Conservation (phyloP, 345 rosid species). For the Sonneratia caseolaris region DNA sequence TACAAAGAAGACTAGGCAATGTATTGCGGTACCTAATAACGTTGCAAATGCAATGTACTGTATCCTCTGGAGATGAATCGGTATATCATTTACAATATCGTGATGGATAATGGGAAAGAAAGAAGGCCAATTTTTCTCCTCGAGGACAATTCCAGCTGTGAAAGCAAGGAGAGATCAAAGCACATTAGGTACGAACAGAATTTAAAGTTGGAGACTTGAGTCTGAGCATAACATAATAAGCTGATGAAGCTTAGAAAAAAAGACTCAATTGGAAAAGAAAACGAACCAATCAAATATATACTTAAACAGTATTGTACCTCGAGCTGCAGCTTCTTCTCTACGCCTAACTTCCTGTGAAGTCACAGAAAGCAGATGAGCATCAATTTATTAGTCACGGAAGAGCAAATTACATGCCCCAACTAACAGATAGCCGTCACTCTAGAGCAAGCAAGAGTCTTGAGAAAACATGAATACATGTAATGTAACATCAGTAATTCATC, state of each 20-base stretch:
- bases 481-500: neutral
- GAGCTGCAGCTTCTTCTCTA: conserved; percentile 92
- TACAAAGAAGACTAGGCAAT: neutral
- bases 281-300: neutral
- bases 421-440: neutral
- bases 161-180: neutral
- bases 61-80: conserved; percentile 19
- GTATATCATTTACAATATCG: conserved; percentile 18
- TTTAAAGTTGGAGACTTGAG: neutral
- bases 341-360: conserved; percentile 60
- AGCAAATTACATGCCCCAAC: neutral
- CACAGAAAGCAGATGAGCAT: neutral
- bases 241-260: neutral
- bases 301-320: conserved; percentile 32
- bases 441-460: no score
- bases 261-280: neutral
- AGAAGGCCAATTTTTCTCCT: conserved; percentile 21
- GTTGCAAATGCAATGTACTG: conserved; percentile 18
- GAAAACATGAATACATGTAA: neutral
- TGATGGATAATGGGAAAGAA: conserved; percentile 20
- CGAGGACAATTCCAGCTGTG: conserved; percentile 17
- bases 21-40: conserved; percentile 7
- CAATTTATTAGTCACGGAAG: neutral
- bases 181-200: neutral
- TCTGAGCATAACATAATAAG: neutral